phyloP scores from a whole-genome alignment of 768 basidiomycete species.

The Pleurotus pulmonarius region DNA sequence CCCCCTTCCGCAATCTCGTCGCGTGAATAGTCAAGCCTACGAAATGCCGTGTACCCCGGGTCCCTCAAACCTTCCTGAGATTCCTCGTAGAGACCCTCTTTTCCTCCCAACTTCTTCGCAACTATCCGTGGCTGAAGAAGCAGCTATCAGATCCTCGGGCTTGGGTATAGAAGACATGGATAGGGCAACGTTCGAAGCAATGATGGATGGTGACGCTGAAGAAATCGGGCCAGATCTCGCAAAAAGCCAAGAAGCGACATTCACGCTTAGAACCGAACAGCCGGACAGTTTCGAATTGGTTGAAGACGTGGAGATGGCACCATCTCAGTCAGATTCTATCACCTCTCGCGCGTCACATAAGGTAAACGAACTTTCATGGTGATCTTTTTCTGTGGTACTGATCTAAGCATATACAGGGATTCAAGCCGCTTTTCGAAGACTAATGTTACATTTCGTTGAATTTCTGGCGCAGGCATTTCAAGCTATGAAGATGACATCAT shows the following conservation, averaged over 20 bases:
- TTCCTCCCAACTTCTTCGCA: conserved; percentile 51
- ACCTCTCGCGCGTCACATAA: conserved; percentile 16
- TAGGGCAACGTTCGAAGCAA: conserved; percentile 47
- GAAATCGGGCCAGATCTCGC: conserved; percentile 26
- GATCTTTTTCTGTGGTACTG: too few relatives aligned
- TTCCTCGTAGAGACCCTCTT: conserved; percentile 31
- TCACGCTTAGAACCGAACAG: conserved; percentile 9
- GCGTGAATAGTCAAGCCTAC: not conserved
- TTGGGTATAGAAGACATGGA: conserved; percentile 68
- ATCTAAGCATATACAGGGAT: conserved; percentile 24
- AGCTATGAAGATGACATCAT: conserved; percentile 21
- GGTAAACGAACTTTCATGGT: not conserved
- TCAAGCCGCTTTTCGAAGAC: conserved; percentile 52
- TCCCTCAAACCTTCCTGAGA: conserved; percentile 19
- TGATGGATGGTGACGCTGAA: conserved; percentile 14
- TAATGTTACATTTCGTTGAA: conserved; percentile 17
- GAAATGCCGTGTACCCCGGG: conserved; percentile 5
- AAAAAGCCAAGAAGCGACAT: conserved; percentile 18
- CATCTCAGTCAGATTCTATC: conserved; percentile 31
- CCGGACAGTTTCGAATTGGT: conserved; percentile 31
- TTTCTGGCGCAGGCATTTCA: not conserved
- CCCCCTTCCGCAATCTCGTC: conserved; percentile 30
- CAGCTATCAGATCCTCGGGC: conserved; percentile 54
- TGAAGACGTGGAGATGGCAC: conserved; percentile 32
- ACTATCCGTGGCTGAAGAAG: conserved; percentile 52